Base-by-base conservation (phyloP, 495 filamentous ascomycete species). In the Venustampulla echinocandica region DNA sequence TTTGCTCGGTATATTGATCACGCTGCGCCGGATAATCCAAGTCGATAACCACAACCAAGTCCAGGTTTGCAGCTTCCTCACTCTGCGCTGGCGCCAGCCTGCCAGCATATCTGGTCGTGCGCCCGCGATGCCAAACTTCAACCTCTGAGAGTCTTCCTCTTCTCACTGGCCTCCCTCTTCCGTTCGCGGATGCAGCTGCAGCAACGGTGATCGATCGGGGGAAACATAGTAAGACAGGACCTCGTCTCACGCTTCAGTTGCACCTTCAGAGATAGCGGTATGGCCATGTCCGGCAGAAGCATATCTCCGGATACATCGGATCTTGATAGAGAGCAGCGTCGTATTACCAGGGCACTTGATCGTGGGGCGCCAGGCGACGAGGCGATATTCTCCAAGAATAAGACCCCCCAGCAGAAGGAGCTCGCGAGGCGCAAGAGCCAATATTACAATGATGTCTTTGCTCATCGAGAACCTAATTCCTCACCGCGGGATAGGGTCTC, bases 401-500 rank as follows among this genome's bases (percentile, higher is more conserved):
- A 56, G 39, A 57, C 46, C 9, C 53, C 50, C 11, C 54, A 57
- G 27, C 56, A 59, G 23, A 60, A 54, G 9, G 58, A 64, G 28
- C 28, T 64, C 0, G 44, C 57, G 20, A 67, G 57, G 52, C 53
- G 55, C 35, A 71, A 63, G 45, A 69, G 51, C 14, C 69, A 74
- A 50, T 82, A 76, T 56, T 85, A 78, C 51, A 74, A 71, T 20
- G 80, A 82, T 17, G 65, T 66, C 13, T 83, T 87, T 52, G 65
- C 67, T 6, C 58, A 70, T 39, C 74, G 77, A 47, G 74, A 76
- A 46, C 60, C 64, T 2, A 56, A 60, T 44, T 56, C 65, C n/a
- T 68, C 74, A 9, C 71, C 76, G 9, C 69, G 68, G 46, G 76
- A 84, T 35, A 70, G 76, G 22, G 64, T 87, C 17, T 61, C 64